These are phyloP conservation scores for Exsudoporus frostii DNA, from an alignment of 768 basidiomycete genomes.

Conservation along the genomic window DNA sequence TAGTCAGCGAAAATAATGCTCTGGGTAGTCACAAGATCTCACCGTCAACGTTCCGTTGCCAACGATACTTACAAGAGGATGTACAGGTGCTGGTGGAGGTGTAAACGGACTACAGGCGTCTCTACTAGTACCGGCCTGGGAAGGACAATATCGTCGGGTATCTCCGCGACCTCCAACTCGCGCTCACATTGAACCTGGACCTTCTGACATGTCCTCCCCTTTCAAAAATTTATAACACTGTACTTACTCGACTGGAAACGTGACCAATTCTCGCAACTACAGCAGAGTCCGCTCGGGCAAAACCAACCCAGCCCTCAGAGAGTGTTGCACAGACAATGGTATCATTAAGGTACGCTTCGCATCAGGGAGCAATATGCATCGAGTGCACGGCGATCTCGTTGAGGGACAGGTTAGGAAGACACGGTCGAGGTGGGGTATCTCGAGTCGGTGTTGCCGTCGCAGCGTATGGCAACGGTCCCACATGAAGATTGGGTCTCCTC, in stretches of 20 bases:
- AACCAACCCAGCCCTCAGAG: slow-evolving; percentile 51
- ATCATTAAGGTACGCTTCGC: neutral
- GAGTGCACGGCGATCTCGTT: slow-evolving; percentile 4
- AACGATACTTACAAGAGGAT: too few relatives aligned
- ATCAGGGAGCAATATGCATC: neutral
- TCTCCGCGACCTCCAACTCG: too few relatives aligned
- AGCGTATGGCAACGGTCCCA: slow-evolving; percentile 72
- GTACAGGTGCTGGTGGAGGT: too few relatives aligned
- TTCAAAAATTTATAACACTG: slow-evolving; percentile 94
- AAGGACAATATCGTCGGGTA: too few relatives aligned
- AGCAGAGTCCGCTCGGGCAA: too few relatives aligned
- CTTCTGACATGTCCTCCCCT: slow-evolving; percentile 39
- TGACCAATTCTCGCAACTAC: slow-evolving; percentile 95
- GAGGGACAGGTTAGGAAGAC: slow-evolving; percentile 58
- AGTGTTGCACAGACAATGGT: neutral
- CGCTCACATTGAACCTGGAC: too few relatives aligned
- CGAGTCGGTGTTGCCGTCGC: slow-evolving; percentile 82
- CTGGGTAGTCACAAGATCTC: too few relatives aligned
- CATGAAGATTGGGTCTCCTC: slow-evolving; percentile 80
- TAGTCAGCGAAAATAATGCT: too few relatives aligned
- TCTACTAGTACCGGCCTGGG: too few relatives aligned
- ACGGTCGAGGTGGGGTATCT: slow-evolving; percentile 91
- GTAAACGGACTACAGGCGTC: too few relatives aligned
- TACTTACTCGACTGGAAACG: slow-evolving; percentile 83
- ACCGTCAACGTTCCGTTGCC: too few relatives aligned